These are phyloP conservation scores for Polymyxa betae DNA, from an alignment of 208 protist species.

Conservation along the genomic window DNA sequence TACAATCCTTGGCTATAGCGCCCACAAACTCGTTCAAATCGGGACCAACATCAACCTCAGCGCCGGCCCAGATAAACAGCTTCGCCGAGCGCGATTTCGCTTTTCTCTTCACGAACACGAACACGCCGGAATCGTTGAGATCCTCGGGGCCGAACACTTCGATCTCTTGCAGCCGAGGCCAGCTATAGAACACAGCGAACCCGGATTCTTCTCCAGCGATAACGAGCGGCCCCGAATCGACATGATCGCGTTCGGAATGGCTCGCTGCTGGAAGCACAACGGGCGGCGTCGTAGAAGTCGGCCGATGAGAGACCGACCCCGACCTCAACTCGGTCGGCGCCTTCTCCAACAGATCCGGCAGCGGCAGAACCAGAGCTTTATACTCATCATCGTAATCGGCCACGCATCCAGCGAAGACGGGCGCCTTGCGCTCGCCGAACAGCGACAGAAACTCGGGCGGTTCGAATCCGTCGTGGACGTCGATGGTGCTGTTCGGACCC, in stretches of 20 bases:
- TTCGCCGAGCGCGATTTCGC: neutral
- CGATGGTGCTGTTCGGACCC: neutral
- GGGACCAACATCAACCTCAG: neutral
- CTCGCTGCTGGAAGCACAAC: neutral
- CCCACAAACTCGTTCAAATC: neutral
- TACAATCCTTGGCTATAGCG: neutral
- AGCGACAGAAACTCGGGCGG: neutral
- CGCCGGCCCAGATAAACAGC: neutral
- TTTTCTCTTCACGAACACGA: constrained; percentile 18
- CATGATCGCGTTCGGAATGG: neutral
- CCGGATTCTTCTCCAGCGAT: neutral
- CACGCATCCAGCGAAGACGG: neutral
- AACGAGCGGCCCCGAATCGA: neutral
- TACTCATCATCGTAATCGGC: neutral
- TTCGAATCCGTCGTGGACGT: neutral
- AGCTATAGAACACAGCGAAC: neutral
- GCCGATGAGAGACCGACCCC: neutral
- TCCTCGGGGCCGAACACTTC: constrained; percentile 40
- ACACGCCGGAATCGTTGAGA: neutral
- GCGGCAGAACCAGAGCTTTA: neutral
- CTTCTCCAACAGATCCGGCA: neutral
- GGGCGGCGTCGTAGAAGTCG: neutral
- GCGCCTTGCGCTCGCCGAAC: neutral
- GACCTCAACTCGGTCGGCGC: neutral
- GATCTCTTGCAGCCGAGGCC: neutral